Evolutionary conservation across 164 flowering plant genomes (phyloP), one percentile per base, ranked within the genome.

Genomic region (Santalum album): DNA sequence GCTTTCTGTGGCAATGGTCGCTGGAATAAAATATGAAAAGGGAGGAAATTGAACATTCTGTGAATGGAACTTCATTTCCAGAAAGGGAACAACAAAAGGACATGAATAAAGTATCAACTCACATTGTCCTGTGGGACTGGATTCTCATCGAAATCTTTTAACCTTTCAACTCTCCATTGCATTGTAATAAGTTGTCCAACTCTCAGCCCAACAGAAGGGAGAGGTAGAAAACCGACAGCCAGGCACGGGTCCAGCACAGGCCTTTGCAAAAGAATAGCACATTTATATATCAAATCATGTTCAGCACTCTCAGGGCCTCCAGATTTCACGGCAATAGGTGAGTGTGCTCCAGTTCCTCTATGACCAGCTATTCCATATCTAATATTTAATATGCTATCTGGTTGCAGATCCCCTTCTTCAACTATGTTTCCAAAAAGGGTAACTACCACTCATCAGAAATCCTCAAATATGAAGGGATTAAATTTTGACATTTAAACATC

Each of bases 181-280:
- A 94, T 78, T 63, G 76, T 77, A 58, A 94, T 75, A 44, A 94
- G 82, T 65, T 94, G 85, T 50, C 97, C 97, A 69, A 94, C 99
- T 72, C 86, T 74, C 25, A 94, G 87, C 42, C 84, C 74, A 63
- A 46, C 73, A n/a, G 86, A 79, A 49, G 90, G 83, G 44, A 94
- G 80, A 52, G 99, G 90, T 58, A 90, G 90, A 66, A 94, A 90
- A 55, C 97, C 99, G 74, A 90, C 90, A n/a, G 97, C 92, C 56
- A 90, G 53, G 71, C 82, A 83, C 26, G 97, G 99, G 32, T 94
- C 90, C 53, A 84, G 83, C 48, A 90, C 88, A 53, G 96, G 96
- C 60, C 84, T 74, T 60, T 87, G 92, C 57, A 94, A 69, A 62
- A 70, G 73, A 68, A 94, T 67, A 54, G 82, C 83, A 70, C 90